Conservation (phyloP, 2,329 filamentous ascomycete species). For the Neofusicoccum laricinum region DNA sequence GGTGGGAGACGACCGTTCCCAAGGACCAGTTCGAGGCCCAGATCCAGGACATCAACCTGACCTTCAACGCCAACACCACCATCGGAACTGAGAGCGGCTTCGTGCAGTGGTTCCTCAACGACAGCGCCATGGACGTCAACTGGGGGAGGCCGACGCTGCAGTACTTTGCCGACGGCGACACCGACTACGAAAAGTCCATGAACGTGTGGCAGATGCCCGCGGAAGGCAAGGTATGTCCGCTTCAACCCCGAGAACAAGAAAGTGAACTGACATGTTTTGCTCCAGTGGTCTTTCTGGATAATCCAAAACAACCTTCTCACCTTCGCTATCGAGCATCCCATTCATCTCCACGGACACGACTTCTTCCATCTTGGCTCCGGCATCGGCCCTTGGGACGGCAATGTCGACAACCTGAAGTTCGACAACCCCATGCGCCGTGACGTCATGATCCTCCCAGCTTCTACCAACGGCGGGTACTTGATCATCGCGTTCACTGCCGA, state of each 20-base stretch:
- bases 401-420: constrained; percentile 31
- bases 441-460: constrained; percentile 33
- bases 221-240: constrained; percentile 18
- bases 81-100: not conserved
- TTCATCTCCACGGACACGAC: constrained; percentile 41
- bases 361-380: constrained; percentile 42
- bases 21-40: constrained; percentile 13
- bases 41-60: constrained; percentile 20
- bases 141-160: constrained; percentile 37
- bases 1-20: constrained; percentile 9
- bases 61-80: constrained; percentile 10
- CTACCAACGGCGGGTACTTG: constrained; percentile 36
- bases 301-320: constrained; percentile 38
- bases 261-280: not conserved
- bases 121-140: constrained; percentile 33
- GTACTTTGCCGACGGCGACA: constrained; percentile 30
- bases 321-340: constrained; percentile 38
- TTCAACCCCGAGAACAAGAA: not conserved
- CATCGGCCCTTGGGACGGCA: constrained; percentile 31
- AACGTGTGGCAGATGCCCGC: constrained; percentile 31
- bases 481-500: constrained; percentile 53
- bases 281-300: constrained; percentile 47
- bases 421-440: constrained; percentile 40
- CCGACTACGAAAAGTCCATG: constrained; percentile 23
- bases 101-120: constrained; percentile 41